Base-by-base conservation (phyloP, 208 protist genomes). In the Leishmania turanica region DNA sequence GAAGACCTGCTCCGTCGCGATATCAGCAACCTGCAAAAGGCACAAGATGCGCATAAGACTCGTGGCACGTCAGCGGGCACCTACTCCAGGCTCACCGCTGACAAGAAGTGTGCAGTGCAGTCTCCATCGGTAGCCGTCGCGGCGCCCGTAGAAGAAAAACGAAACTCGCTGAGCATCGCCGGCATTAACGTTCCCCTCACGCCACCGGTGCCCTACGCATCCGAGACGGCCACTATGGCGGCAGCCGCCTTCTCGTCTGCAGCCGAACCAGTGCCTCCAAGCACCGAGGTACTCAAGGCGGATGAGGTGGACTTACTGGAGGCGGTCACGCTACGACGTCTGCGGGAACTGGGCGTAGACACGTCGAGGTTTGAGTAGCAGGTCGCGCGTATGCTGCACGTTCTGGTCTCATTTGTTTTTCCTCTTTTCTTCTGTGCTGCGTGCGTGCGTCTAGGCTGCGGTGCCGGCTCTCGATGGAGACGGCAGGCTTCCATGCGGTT, bases 221-320 rank as follows among this genome's bases (percentile, higher is more conserved):
- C 70, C 21, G 70, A 62, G 40, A 37, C 70, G 45, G 45, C 34
- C 27, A 74, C 75, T 27, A 37, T 27, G 42, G 49, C n/a, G 6
- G 82, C 77, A 34, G 27, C 64, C 0, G 64, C 13, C 11, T 31
- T 3, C 68, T 9, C 66, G 11, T 31, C 75, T 2, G 37, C 78
- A 11, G 76, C 68, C 64, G 70, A 77, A 27, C 27, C 86, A 9
- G 42, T 69, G 21, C 70, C 68, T 11, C 72, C 77, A 17, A 80
- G 56, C 58, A 84, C 54, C 17, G 80, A 87, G 40, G 82, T 91
- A 42, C 85, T 97, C 70, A 93, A 90, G 66, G 78, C 87, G 6
- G 92, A 97, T 56, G 84, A 97, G 77, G 84, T 97, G 60, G 87
- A 93, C 13, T 65, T 92, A 76, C 86, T 96, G n/a, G 92, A 97